Percentiles rank a stretch among this genome's conserved stretches.
phyloP scores from a whole-genome alignment of 208 protist species.

The Endotrypanum monterogeii region DNA sequence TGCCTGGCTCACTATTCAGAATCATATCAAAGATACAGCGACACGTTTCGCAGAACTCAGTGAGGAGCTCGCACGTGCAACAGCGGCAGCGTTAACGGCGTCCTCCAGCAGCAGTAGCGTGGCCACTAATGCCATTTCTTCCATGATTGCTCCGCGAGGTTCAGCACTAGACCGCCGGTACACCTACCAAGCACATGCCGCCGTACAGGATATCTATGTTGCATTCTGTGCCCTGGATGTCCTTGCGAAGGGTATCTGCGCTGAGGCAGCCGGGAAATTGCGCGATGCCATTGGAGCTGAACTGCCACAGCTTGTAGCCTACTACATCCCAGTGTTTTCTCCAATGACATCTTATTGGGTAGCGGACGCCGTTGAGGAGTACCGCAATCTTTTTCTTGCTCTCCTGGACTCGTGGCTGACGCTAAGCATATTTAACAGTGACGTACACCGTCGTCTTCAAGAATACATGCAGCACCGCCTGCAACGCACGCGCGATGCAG shows the following conservation, averaged over 20 bases:
- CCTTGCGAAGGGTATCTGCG: slow-evolving; percentile 46
- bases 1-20: slow-evolving; percentile 65
- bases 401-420: slow-evolving; percentile 66
- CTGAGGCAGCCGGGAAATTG: slow-evolving; percentile 20
- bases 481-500: slow-evolving; percentile 42
- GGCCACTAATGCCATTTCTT: slow-evolving; percentile 8
- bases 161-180: slow-evolving; percentile 37
- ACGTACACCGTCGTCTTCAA: slow-evolving; percentile 60
- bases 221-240: slow-evolving; percentile 74
- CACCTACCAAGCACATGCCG: slow-evolving; percentile 58
- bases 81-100: slow-evolving; percentile 2
- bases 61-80: slow-evolving; percentile 27
- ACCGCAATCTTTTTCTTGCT: slow-evolving; percentile 50
- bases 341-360: slow-evolving; percentile 25
- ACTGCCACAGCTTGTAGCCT: slow-evolving; percentile 60
- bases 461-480: slow-evolving; percentile 60
- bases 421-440: slow-evolving; percentile 35
- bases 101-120: background rate
- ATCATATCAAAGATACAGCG: slow-evolving; percentile 56
- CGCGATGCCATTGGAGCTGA: slow-evolving; percentile 36
- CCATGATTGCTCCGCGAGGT: slow-evolving; percentile 21
- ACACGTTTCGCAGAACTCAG: slow-evolving; percentile 46
- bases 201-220: slow-evolving; percentile 75
- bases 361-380: slow-evolving; percentile 60
- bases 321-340: slow-evolving; percentile 54